A percentile compares a stretch with the other conserved stretches of the same genome.
These are phyloP conservation scores for Ganoderma sinense DNA, from an alignment of 1,284 basidiomycete species.

Conservation along the genomic window DNA sequence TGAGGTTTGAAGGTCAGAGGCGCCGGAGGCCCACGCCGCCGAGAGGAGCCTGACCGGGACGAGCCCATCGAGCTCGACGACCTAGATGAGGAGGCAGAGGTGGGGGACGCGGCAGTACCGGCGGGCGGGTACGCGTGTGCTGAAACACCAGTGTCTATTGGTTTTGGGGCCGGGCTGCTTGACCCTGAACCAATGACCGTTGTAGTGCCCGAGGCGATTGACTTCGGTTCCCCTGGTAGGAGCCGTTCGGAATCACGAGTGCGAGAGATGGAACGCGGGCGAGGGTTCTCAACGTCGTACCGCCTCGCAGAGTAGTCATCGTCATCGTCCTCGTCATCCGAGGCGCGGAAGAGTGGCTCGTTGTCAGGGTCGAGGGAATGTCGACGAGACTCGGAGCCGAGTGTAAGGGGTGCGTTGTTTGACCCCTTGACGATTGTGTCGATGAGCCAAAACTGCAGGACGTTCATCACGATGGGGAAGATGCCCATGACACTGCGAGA, in stretches of 20 bases:
- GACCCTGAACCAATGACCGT: conserved; percentile 37
- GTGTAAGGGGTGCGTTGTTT: conserved; percentile 42
- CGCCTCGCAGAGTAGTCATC: conserved; percentile 35
- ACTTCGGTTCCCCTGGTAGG: conserved; percentile 40
- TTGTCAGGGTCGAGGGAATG: conserved; percentile 49
- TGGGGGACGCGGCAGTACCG: conserved; percentile 25
- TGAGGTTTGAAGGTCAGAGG: conserved; percentile 43
- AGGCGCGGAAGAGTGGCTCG: conserved; percentile 57
- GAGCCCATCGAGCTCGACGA: conserved; percentile 38
- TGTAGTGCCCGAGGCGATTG: conserved; percentile 37
- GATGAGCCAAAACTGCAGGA: conserved; percentile 89
- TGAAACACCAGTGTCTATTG: conserved; percentile 39
- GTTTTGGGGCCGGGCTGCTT: conserved; percentile 43
- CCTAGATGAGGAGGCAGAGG: conserved; percentile 48
- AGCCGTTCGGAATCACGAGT: conserved; percentile 41
- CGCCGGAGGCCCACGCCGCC: conserved; percentile 48
- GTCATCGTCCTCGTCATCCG: conserved; percentile 62
- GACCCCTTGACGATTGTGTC: conserved; percentile 87
- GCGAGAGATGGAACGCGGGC: conserved; percentile 37
- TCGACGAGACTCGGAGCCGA: conserved; percentile 46
- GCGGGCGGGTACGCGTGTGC: conserved; percentile 70
- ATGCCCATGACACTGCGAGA: conserved; percentile 84
- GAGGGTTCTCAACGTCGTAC: conserved; percentile 56
- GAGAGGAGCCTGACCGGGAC: conserved; percentile 36
- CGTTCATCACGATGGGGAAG: conserved; percentile 94